A percentile compares a stretch with the other conserved stretches of the same genome.
Conservation (phyloP, 1,139 yeast species). For the Ogataea hybrid region DNA sequence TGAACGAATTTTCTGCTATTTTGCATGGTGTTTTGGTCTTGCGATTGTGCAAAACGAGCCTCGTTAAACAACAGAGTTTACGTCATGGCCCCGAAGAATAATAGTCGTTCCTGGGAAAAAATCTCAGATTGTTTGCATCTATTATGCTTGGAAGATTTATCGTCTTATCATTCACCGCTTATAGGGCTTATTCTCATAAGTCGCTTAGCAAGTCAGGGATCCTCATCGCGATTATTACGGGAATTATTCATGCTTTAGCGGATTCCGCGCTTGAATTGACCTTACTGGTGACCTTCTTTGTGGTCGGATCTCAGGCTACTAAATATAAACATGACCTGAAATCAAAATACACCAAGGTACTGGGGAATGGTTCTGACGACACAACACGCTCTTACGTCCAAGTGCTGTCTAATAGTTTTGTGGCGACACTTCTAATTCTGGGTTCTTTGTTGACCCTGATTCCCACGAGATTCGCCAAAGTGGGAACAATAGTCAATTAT, state of each 20-base stretch:
- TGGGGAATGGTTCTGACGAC: background rate
- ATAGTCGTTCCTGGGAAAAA: background rate
- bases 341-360: background rate
- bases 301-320: background rate
- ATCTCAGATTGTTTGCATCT: background rate
- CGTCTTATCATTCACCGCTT: background rate
- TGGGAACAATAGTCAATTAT: slow-evolving; percentile 25
- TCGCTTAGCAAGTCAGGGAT: background rate
- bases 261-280: background rate
- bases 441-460: background rate
- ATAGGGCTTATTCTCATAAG: background rate
- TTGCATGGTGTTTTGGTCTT: too few relatives aligned
- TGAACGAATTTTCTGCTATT: too few relatives aligned
- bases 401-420: background rate
- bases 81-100: background rate
- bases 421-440: background rate
- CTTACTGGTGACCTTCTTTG: background rate
- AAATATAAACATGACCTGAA: background rate
- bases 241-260: background rate
- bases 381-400: background rate
- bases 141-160: background rate
- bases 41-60: background rate
- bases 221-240: background rate
- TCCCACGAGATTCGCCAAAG: background rate
- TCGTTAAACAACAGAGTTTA: background rate